Conservation (phyloP, 2,329 filamentous ascomycete genomes). For the Dryadomyces quercivorus region DNA sequence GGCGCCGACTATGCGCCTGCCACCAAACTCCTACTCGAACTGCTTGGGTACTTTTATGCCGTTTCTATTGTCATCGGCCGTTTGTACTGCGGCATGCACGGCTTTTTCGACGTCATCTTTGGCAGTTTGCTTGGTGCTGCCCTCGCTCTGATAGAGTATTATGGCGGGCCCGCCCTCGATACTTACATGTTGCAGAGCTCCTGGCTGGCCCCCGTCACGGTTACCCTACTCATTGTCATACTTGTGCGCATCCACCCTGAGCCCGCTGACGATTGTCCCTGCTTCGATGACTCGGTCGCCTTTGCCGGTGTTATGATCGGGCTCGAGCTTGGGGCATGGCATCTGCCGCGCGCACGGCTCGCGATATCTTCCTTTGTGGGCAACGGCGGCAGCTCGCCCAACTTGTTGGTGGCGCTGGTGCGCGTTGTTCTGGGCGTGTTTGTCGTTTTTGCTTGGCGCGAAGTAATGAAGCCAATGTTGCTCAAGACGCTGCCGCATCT, state of each 20-base stretch:
- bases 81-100: conserved; percentile 97
- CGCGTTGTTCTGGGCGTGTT: conserved; percentile 71
- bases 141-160: conserved; percentile 47
- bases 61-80: conserved; percentile 81
- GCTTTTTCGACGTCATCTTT: conserved; percentile 79
- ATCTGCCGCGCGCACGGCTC: conserved; percentile 47
- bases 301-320: conserved; percentile 88
- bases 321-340: conserved; percentile 72
- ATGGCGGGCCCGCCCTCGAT: conserved; percentile 52
- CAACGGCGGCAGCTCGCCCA: conserved; percentile 54
- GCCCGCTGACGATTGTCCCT: conserved; percentile 91
- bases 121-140: conserved; percentile 66
- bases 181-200: conserved; percentile 54
- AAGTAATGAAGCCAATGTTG: conserved; percentile 73
- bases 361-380: conserved; percentile 35
- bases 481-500: conserved; percentile 70
- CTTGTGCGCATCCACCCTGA: conserved; percentile 87
- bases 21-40: conserved; percentile 51
- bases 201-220: conserved; percentile 50
- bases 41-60: conserved; percentile 70
- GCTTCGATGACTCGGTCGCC: conserved; percentile 90
- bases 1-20: conserved; percentile 49
- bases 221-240: conserved; percentile 55
- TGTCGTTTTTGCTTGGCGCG: conserved; percentile 81
- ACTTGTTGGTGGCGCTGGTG: conserved; percentile 47